Conservation (phyloP, 2,329 filamentous ascomycete genomes). For the Huntiella abstrusa region DNA sequence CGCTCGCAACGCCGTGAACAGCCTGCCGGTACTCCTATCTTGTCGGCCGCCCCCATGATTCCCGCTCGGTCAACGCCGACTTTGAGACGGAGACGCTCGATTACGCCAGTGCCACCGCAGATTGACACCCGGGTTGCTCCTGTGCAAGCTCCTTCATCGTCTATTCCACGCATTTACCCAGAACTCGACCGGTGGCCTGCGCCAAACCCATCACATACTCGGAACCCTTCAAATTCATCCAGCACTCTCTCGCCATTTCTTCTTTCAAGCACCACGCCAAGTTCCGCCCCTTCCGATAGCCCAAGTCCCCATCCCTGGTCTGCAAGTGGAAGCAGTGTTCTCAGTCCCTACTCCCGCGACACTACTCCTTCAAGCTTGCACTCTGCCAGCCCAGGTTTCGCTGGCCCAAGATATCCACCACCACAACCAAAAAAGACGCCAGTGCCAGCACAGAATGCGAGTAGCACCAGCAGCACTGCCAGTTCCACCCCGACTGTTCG, state of each 20-base stretch:
- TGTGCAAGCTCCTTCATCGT: not conserved
- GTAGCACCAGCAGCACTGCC: not conserved
- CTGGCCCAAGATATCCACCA: conserved; percentile 14
- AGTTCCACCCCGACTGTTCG: not conserved
- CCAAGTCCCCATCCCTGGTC: conserved; percentile 28
- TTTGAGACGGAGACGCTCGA: conserved; percentile 1
- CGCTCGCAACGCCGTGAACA: not conserved
- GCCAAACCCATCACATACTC: not conserved
- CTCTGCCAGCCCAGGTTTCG: conserved; percentile 50
- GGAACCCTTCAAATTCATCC: conserved; percentile 4
- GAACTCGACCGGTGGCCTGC: conserved; percentile 10
- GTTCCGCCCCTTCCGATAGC: conserved; percentile 57
- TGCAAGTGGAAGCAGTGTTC: not conserved
- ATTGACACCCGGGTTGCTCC: conserved; percentile 7
- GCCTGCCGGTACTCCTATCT: too few relatives aligned
- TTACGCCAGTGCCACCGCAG: conserved; percentile 1
- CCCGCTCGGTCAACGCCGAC: not conserved
- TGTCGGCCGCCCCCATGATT: not conserved
- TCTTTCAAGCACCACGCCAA: conserved; percentile 44
- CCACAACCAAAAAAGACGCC: not conserved
- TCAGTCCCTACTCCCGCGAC: conserved; percentile 46
- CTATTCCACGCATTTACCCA: conserved; percentile 6
- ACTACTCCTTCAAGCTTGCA: conserved; percentile 64
- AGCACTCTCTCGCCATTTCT: conserved; percentile 34
- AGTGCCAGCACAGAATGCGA: not conserved